A percentile compares a stretch with the other conserved stretches of the same genome.
These are phyloP conservation scores for Beauveria scarabaeidicola DNA, from an alignment of 2,329 filamentous ascomycete genomes.

Conservation along the genomic window DNA sequence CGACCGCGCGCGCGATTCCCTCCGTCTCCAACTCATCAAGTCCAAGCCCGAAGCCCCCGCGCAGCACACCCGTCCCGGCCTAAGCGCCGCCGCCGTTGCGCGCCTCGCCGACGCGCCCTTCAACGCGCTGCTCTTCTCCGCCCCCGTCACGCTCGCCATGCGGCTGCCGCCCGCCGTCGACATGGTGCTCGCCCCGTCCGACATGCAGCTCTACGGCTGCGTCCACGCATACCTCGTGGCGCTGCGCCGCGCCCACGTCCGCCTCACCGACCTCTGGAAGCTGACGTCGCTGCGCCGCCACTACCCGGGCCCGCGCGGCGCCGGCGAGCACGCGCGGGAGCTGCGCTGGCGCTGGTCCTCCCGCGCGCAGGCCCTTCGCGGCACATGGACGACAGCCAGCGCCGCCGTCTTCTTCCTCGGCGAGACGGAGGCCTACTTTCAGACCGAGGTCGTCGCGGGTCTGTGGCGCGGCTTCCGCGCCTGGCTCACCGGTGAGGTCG, in stretches of 20 bases:
- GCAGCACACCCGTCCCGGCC: constrained; percentile 26
- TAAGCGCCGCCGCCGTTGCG: constrained; percentile 23
- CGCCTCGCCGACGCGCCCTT: constrained; percentile 52
- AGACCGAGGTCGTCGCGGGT: constrained; percentile 76
- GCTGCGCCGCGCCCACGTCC: constrained; percentile 76
- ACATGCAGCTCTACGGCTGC: constrained; percentile 72
- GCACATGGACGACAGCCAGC: constrained; percentile 82
- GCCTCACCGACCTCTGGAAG: constrained; percentile 80
- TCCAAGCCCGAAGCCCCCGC: constrained; percentile 32
- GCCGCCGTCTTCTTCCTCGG: constrained; percentile 83
- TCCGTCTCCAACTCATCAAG: constrained; percentile 58
- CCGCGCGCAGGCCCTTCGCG: constrained; percentile 62
- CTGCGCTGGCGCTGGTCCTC: constrained; percentile 56
- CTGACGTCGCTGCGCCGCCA: constrained; percentile 68
- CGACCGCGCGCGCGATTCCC: constrained; percentile 69
- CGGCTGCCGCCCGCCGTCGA: constrained; percentile 73
- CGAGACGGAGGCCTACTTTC: constrained; percentile 80
- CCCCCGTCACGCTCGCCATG: constrained; percentile 59
- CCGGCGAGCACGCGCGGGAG: constrained; percentile 50
- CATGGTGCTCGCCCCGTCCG: constrained; percentile 70
- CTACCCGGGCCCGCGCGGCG: constrained; percentile 60
- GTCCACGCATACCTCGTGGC: constrained; percentile 83
- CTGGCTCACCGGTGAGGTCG: constrained; percentile 54
- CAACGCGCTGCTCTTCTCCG: constrained; percentile 72
- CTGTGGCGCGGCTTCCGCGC: constrained; percentile 71